Base-by-base conservation (phyloP, 495 filamentous ascomycete species). In the Podospora pseudoanserina region DNA sequence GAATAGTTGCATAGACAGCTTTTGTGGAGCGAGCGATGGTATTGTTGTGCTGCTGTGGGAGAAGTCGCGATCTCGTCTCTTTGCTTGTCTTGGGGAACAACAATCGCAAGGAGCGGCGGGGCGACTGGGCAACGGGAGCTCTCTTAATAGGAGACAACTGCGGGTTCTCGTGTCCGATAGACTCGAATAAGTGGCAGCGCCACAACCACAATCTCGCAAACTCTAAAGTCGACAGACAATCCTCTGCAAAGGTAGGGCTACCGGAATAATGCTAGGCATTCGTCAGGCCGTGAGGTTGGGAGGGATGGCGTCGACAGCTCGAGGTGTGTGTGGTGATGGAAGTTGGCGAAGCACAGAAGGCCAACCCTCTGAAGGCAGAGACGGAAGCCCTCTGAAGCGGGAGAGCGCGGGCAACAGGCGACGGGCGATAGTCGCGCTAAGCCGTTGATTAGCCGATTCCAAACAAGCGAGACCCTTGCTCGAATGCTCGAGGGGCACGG, bases 361-460 rank as follows among this genome's bases (percentile, higher is more conserved):
- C 20, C 54, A 65, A 59, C 49, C 39, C 39, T 49, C 39, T 49
- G 64, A 58, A 65, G 64, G 64, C 30, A 56, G 34, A 65, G 34
- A 39, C 55, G 34, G 63, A 30, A 19, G 68, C 56, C 54, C 54
- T 56, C 34, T 56, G 60, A 27, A 30, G 23, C 23, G 23, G 53
- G 68, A 64, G 63, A 55, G 67, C n/a, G 55, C 7, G 55, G 9
- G n/a, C 55, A 32, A 13, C 30, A 32, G 27, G 61, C 61, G 61
- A 13, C 28, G 32, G 60, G 66, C 57, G 61, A 65, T 54, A 53
- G 65, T 73, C 74, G 74, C 74, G 74, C 74, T 74, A 72, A 65
- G 61, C 68, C 72, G 72, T 66, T 74, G 70, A 75, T 74, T 75
- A 74, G 66, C 74, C 72, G 72, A 54, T 55, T 67, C 65, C 59